Percentiles rank a stretch among this genome's conserved stretches.
phyloP scores from a whole-genome alignment of 2,329 filamentous ascomycete species.

The Phaeosphaeriaceae sp. region DNA sequence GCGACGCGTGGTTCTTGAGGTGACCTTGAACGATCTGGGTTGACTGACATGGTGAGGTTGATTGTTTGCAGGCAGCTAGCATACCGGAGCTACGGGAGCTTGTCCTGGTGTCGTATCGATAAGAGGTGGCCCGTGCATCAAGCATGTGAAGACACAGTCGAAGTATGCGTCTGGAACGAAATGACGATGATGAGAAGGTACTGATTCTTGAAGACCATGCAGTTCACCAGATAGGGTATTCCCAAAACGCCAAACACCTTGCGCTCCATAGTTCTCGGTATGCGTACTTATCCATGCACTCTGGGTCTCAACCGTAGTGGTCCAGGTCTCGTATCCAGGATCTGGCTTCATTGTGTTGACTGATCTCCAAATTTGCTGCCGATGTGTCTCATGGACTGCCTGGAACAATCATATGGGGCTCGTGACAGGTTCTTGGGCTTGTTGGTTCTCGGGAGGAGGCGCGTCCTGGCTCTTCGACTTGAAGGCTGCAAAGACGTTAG shows the following conservation, averaged over 20 bases:
- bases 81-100: slow-evolving; percentile 30
- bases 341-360: no score
- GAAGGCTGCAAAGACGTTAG: slow-evolving; percentile 41
- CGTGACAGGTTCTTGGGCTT: slow-evolving; percentile 25
- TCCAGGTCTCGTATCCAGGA: no score
- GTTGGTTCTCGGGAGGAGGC: slow-evolving; percentile 16
- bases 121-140: slow-evolving; percentile 28
- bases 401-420: slow-evolving; percentile 24
- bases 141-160: slow-evolving; percentile 16
- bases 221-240: no score
- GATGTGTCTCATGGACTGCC: no score
- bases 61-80: slow-evolving; percentile 21
- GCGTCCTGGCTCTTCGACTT: slow-evolving; percentile 48
- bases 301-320: no score
- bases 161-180: no score
- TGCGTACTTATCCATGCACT: no score
- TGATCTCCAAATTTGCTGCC: no score
- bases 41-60: slow-evolving; percentile 39
- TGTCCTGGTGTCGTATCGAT: slow-evolving; percentile 25
- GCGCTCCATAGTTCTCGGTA: no score
- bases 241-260: no score
- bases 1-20: slow-evolving; percentile 23
- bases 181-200: no score
- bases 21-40: slow-evolving; percentile 24
- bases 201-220: no score